phyloP scores from a whole-genome alignment of 2,329 filamentous ascomycete species.

The Hymenoscyphus linearis region DNA sequence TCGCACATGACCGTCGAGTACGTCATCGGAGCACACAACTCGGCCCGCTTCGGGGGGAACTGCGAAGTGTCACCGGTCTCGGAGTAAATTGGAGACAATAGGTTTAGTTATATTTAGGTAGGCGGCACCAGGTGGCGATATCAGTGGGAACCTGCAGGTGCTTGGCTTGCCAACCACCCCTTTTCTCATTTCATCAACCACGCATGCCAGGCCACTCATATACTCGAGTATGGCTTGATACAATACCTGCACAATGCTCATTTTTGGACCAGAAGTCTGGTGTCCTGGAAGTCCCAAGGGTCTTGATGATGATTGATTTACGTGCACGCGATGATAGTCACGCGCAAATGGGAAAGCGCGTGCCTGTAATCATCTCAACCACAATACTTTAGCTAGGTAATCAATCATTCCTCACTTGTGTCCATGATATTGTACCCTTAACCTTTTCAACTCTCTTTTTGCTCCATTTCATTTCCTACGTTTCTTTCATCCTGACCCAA shows the following conservation, averaged over 20 bases:
- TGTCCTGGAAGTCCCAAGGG: neutral
- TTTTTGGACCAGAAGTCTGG: neutral
- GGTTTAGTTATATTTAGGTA: no score
- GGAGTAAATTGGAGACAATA: no score
- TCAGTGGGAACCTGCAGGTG: no score
- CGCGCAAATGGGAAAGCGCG: neutral
- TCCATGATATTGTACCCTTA: neutral
- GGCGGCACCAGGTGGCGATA: no score
- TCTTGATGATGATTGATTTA: slow-evolving; percentile 2
- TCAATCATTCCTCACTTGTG: neutral
- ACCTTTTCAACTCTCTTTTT: neutral
- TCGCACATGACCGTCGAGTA: no score
- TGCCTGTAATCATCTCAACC: neutral
- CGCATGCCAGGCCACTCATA: no score
- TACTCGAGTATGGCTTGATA: neutral
- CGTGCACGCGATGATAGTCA: neutral
- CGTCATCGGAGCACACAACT: no score
- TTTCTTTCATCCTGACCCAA: neutral
- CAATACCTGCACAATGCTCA: neutral
- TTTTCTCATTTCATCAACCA: no score
- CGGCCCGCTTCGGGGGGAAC: no score
- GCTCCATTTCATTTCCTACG: neutral
- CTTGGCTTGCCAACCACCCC: no score
- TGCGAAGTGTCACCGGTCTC: no score
- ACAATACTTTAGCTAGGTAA: neutral